phyloP scores from a whole-genome alignment of 148 eudicot species.

The Cornus controversa region DNA sequence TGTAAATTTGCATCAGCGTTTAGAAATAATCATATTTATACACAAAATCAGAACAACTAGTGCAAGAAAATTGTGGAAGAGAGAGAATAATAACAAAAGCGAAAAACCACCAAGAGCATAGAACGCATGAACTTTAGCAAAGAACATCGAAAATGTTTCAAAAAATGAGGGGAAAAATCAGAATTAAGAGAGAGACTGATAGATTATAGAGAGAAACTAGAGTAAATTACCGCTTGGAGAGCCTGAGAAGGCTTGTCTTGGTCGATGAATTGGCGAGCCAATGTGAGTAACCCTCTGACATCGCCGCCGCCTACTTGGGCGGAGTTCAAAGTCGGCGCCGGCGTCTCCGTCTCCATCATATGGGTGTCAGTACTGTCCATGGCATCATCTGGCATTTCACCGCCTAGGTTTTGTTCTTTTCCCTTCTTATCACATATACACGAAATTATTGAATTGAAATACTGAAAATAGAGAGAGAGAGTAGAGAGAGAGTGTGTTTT shows the following conservation, averaged over 20 bases:
- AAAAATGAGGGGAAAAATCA: background rate
- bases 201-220: background rate
- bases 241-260: constrained; percentile 81
- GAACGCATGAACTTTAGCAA: background rate
- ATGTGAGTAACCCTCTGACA: constrained; percentile 36
- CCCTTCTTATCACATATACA: background rate
- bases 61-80: background rate
- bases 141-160: background rate
- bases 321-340: constrained; percentile 10
- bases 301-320: constrained; percentile 33
- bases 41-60: background rate
- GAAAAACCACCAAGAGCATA: background rate
- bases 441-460: background rate
- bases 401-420: constrained; percentile 13
- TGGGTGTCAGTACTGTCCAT: constrained; percentile 45
- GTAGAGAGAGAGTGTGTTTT: background rate
- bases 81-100: background rate
- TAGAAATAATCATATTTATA: background rate
- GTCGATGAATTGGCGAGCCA: constrained; percentile 73
- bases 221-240: constrained; percentile 68
- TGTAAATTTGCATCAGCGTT: background rate
- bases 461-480: background rate
- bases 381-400: constrained; percentile 18
- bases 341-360: constrained; percentile 49
- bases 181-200: background rate